Percentiles rank a stretch among this genome's conserved stretches.
Conservation (phyloP, 2,329 filamentous ascomycete species). For the Elsinoe arachidis region DNA sequence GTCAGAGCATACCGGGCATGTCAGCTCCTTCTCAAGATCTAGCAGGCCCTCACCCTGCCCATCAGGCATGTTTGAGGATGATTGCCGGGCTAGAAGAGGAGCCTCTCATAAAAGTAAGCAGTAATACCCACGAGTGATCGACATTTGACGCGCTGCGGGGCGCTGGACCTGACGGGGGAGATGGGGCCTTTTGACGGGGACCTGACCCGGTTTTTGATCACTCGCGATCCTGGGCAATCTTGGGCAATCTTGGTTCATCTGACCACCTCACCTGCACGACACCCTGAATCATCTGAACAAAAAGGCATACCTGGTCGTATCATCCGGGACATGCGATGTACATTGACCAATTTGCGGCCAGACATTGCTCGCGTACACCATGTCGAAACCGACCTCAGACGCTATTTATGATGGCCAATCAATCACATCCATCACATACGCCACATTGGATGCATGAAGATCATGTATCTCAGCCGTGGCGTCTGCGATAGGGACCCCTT, state of each 20-base stretch:
- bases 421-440: background rate
- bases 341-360: no score
- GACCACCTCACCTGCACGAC: background rate
- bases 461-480: background rate
- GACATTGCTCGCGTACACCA: no score
- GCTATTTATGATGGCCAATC: no score
- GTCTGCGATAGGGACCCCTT: background rate
- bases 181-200: no score
- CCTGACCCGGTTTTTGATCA: background rate
- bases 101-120: background rate
- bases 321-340: no score
- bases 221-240: background rate
- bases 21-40: constrained; percentile 88
- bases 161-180: background rate
- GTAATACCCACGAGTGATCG: background rate
- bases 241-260: constrained; percentile 7
- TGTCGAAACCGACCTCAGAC: no score
- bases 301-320: no score
- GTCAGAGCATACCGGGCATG: constrained; percentile 62
- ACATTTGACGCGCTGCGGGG: background rate
- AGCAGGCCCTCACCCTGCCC: constrained; percentile 30
- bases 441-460: background rate
- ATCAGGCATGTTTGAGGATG: constrained; percentile 10
- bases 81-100: background rate
- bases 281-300: background rate